These are phyloP conservation scores for Venturia nashicola DNA, from an alignment of 2,329 filamentous ascomycete genomes.

Conservation along the genomic window DNA sequence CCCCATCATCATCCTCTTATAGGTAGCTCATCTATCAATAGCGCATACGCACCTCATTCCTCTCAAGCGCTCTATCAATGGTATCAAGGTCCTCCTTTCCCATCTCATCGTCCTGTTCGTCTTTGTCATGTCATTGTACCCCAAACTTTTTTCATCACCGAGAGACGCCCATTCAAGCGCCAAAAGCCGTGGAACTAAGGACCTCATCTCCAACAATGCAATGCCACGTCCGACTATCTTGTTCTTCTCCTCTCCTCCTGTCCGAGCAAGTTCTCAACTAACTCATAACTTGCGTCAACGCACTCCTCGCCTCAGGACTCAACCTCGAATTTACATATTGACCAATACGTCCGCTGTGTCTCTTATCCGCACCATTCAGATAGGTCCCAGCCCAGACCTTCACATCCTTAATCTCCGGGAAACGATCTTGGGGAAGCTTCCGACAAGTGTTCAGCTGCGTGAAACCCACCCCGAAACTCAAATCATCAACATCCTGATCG, in stretches of 20 bases:
- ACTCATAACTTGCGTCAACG: slow-evolving; percentile 18
- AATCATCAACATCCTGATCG: slow-evolving; percentile 87
- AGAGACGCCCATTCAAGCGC: neutral
- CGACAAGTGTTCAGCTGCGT: slow-evolving; percentile 88
- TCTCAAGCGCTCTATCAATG: neutral
- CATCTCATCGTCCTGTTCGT: neutral
- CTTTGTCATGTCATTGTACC: neutral
- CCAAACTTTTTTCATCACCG: neutral
- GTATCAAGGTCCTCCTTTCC: neutral
- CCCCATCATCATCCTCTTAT: neutral
- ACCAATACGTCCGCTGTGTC: slow-evolving; percentile 58
- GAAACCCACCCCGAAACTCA: slow-evolving; percentile 89
- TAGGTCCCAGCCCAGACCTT: slow-evolving; percentile 74
- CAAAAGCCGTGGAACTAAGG: neutral
- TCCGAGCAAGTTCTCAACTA: neutral
- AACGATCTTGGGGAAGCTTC: slow-evolving; percentile 62
- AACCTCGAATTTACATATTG: slow-evolving; percentile 62
- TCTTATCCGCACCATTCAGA: slow-evolving; percentile 63
- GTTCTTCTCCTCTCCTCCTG: too few species aligned
- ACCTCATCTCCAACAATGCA: neutral
- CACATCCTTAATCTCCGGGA: slow-evolving; percentile 70
- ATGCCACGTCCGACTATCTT: neutral
- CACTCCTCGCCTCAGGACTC: slow-evolving; percentile 26
- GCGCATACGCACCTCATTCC: neutral
- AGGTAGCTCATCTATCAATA: neutral